Evolutionary conservation across 2,329 filamentous ascomycete species (phyloP), one percentile per base, ranked within the genome.

Genomic region (Penicillium sp.): DNA sequence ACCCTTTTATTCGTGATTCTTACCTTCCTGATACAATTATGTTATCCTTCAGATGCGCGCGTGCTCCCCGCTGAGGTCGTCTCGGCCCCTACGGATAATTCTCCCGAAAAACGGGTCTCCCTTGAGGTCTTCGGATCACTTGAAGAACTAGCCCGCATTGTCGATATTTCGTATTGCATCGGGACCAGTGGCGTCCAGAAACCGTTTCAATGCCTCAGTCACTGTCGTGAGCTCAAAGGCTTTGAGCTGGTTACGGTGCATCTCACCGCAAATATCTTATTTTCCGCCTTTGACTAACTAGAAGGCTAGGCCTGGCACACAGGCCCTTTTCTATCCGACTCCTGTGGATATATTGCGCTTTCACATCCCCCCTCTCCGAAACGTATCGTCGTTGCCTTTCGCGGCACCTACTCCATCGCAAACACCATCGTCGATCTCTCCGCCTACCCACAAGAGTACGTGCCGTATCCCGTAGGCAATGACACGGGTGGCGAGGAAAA

Each of bases 141-240:
- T 15, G 93, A 97, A 77, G 91, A 96, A 71, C 83, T 94, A 59
- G 88, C 94, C n/a, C 89, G 93, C 58, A 85, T 98, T 29, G 94
- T 97, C 65, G 95, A 99, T 75, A 95, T 98, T 63, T 84, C 92
- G 52, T 98, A 98, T 79, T 99, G 95, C 76, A 91, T 98, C 62
- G 93, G 93, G 64, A 89, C 86, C 5, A 90, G 91, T 0, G 95
- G 94, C 45, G 89, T 99, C 64, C 83, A 85, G 54, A 88, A 89
- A 67, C 95, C 95, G 0, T 99, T 99, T 76, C 80, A 84, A 35
- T 99, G 95, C 77, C 85, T 89, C 15, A 95, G 91, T 62, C 90
- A 91, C 67, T 99, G 95, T 79, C 82, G 82, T 44, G 92, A 97
- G 61, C 97, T 98, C 66, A 87, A 91, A 1, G 82, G 84, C 3